These are phyloP conservation scores for Russula ochroleuca DNA, from an alignment of 768 basidiomycete species.

Conservation along the genomic window DNA sequence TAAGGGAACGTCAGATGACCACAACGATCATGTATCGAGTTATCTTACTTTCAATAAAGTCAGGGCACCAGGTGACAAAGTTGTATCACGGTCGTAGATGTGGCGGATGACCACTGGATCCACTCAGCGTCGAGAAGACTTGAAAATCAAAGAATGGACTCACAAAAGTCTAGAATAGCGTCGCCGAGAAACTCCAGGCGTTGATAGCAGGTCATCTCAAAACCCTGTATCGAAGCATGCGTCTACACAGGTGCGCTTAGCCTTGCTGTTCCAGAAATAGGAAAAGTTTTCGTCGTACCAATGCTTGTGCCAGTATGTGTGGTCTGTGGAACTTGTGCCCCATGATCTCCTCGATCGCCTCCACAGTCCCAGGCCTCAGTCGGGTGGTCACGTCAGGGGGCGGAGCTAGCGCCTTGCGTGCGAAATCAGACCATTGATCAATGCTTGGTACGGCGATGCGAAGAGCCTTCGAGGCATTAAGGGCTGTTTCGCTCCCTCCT, in stretches of 20 bases:
- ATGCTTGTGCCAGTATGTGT: constrained; percentile 63
- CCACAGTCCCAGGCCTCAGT: constrained; percentile 46
- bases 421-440: constrained; percentile 71
- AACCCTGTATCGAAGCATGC: constrained; percentile 56
- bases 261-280: background rate
- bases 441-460: constrained; percentile 60
- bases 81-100: constrained; percentile 59
- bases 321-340: constrained; percentile 59
- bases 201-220: constrained; percentile 59
- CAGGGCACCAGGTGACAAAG: constrained; percentile 69
- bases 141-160: constrained; percentile 31
- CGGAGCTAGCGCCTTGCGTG: constrained; percentile 41
- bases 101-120: constrained; percentile 65
- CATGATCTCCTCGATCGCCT: constrained; percentile 58
- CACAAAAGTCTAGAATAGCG: constrained; percentile 79
- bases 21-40: background rate
- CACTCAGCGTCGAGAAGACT: constrained; percentile 14
- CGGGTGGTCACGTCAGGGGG: constrained; percentile 44
- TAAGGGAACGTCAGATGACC: constrained; percentile 2
- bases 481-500: constrained; percentile 63
- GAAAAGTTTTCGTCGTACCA: constrained; percentile 47
- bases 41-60: constrained; percentile 65
- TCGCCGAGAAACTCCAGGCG: constrained; percentile 84
- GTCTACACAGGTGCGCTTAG: constrained; percentile 44
- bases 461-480: constrained; percentile 60